Evolutionary conservation across 176 grass and related monocot genomes (phyloP).

Genomic region (Carex scoparia): DNA sequence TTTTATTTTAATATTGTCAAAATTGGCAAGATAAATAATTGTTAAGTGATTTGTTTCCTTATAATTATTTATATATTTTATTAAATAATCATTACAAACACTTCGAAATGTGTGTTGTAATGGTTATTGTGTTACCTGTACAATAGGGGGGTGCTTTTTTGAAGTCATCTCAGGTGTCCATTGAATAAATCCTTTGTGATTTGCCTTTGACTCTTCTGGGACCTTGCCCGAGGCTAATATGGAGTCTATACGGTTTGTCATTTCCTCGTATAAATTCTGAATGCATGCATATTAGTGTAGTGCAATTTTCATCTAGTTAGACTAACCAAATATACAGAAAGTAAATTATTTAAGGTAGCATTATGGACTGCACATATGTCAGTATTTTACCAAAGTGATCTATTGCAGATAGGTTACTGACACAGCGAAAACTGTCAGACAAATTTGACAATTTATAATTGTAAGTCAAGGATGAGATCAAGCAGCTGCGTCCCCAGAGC

Average conservation of each 20-base stretch:
- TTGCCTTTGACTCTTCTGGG: conserved; percentile 36
- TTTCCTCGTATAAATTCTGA: conserved; percentile 53
- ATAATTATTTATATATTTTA: background rate
- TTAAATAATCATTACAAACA: too few species aligned
- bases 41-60: background rate
- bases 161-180: conserved; percentile 36
- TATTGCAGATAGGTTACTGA: background rate
- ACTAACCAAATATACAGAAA: background rate
- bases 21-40: background rate
- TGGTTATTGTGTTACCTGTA: conserved; percentile 35
- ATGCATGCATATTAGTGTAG: background rate
- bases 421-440: background rate
- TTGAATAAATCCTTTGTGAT: conserved; percentile 58
- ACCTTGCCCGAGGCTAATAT: conserved; percentile 33
- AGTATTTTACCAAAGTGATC: background rate
- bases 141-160: conserved; percentile 50
- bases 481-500: background rate
- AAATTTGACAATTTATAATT: background rate
- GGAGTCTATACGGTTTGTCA: conserved; percentile 42
- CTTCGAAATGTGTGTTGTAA: background rate
- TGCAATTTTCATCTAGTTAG: background rate
- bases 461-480: background rate
- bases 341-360: background rate
- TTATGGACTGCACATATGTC: background rate
- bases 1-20: too few species aligned